Evolutionary conservation across 495 filamentous ascomycete genomes (phyloP), one percentile per base, ranked within the genome.

Genomic region (Annulohypoxylon maeteangense): DNA sequence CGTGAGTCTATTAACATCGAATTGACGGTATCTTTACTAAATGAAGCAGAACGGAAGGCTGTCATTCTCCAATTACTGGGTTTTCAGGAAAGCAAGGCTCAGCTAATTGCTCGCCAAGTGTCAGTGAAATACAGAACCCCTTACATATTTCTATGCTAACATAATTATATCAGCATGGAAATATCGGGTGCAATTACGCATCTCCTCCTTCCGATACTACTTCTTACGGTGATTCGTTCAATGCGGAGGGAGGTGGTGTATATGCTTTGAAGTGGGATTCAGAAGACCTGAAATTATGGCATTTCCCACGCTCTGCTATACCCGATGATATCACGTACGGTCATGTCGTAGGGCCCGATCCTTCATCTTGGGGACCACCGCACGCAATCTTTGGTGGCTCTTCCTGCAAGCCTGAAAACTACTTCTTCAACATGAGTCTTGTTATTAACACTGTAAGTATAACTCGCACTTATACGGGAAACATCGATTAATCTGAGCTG

Each of bases 221-320:
- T 18, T 72, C 79, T 18, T 93, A 88, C 64, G 92, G 91, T 20
- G 81, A 81, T 27, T 82, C 81, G 0, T 93, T 94, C 82, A 94
- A 94, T 78, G 73, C 61, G 7, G 80, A 82, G 20, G 86, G 85
- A 0, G 91, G 92, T 45, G 91, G 91, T 55, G 84, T 93, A 4
- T 83, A 81, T 23, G 90, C 90, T 1, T 85, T 90, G 72, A 83
- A 92, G 69, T 91, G 88, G 88, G 89, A 84, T 31, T 79, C 80
- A 6, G 48, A 84, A 23, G 85, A 77, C 66, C 88, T 94, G 76
- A 89, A 87, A 72, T 85, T 94, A 71, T 94, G 89, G 88, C 90
- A 87, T 82, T 93, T 90, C 72, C 81, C 90, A 16, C 89, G 90
- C 31, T 69, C 74, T 12, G 70, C 75, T 4, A 89, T 93, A 62